A percentile compares a stretch with the other conserved stretches of the same genome.
Evolutionary conservation across 108 stramenopile species (phyloP).

Genomic region (Conticribra weissflogii): DNA sequence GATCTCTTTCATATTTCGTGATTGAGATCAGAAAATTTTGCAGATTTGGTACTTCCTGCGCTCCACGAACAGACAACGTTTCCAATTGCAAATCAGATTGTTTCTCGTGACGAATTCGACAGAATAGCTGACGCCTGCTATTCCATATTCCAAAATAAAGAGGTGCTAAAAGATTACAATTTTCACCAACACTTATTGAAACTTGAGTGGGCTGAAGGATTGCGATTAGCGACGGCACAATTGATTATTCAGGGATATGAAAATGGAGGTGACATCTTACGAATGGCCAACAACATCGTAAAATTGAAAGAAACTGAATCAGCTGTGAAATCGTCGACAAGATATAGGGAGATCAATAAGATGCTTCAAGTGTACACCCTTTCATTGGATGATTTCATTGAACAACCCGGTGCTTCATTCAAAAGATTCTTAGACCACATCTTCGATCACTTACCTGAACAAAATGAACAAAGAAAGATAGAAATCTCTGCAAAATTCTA

Average conservation of each 20-base stretch:
- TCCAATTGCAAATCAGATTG: background rate
- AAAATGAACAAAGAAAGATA: background rate
- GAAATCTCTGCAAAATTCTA: constrained; percentile 3
- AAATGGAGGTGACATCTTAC: constrained; percentile 33
- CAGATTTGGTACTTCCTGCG: constrained; percentile 18
- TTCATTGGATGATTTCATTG: constrained; percentile 32
- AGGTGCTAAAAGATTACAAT: constrained; percentile 8
- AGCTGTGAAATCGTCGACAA: constrained; percentile 1
- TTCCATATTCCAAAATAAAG: constrained; percentile 17
- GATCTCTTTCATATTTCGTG: background rate
- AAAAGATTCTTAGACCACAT: constrained; percentile 20
- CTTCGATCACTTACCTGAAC: constrained; percentile 12
- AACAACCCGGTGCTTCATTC: constrained; percentile 4
- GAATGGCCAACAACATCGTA: constrained; percentile 30
- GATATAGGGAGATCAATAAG: background rate
- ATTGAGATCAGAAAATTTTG: background rate
- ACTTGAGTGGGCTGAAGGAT: constrained; percentile 14
- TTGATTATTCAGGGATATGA: constrained; percentile 24
- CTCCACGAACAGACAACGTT: background rate
- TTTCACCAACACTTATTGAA: constrained; percentile 24
- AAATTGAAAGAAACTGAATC: constrained; percentile 32
- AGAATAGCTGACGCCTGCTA: constrained; percentile 11
- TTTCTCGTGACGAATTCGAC: constrained; percentile 18
- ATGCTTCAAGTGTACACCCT: constrained; percentile 25
- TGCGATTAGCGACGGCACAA: constrained; percentile 26